Evolutionary conservation across 2,329 filamentous ascomycete genomes (phyloP).

Genomic region (Xenoacremonium recifei): DNA sequence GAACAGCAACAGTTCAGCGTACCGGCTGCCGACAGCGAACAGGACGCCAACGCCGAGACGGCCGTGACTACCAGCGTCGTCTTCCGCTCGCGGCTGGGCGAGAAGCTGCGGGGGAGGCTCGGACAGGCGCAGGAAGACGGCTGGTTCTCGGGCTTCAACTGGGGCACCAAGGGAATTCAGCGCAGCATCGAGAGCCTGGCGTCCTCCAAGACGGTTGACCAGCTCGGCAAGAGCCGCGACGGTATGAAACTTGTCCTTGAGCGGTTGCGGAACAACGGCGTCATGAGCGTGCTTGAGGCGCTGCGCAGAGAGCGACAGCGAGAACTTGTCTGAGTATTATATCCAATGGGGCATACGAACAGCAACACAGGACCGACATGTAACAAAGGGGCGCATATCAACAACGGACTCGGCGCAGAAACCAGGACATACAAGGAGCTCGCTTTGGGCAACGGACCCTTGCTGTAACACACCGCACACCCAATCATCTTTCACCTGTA

Average conservation of each 20-base stretch:
- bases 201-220: slow-evolving; percentile 72
- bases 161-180: slow-evolving; percentile 65
- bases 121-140: slow-evolving; percentile 46
- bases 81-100: slow-evolving; percentile 70
- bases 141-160: slow-evolving; percentile 53
- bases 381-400: too few species aligned
- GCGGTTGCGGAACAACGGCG: slow-evolving; percentile 58
- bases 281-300: slow-evolving; percentile 58
- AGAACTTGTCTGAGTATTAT: slow-evolving; percentile 25
- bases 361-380: slow-evolving; percentile 11
- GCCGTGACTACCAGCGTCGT: slow-evolving; percentile 73
- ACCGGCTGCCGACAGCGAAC: slow-evolving; percentile 27
- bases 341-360: too few species aligned
- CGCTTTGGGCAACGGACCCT: too few species aligned
- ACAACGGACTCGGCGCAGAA: slow-evolving; percentile 20
- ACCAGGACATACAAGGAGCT: slow-evolving; percentile 9
- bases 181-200: slow-evolving; percentile 78
- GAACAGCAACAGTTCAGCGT: slow-evolving; percentile 69
- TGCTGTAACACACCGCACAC: too few species aligned
- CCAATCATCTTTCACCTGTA: too few species aligned
- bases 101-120: slow-evolving; percentile 59
- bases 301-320: slow-evolving; percentile 44
- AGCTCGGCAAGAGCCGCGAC: slow-evolving; percentile 76
- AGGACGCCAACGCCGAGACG: slow-evolving; percentile 44
- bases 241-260: slow-evolving; percentile 82